Conservation (phyloP, 1,139 yeast species). For the Wickerhamomyces sp. region DNA sequence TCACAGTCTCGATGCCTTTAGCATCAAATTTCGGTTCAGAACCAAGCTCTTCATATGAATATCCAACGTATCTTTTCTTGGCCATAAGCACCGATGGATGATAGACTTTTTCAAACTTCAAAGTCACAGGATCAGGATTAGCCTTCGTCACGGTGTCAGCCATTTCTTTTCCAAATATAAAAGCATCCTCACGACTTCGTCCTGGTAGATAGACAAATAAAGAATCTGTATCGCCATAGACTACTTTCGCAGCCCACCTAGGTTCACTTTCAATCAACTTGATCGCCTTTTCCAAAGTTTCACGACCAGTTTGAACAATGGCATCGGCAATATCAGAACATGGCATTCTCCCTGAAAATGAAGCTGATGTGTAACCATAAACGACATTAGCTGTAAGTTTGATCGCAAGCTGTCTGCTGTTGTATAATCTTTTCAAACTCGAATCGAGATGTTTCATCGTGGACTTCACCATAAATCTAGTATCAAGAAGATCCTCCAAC, state of each 20-base stretch:
- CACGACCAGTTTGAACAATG: slow-evolving; percentile 87
- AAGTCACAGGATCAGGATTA: slow-evolving; percentile 75
- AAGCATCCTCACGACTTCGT: slow-evolving; percentile 69
- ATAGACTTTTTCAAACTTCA: slow-evolving; percentile 90
- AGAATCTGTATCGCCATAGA: slow-evolving; percentile 96
- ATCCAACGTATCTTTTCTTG: slow-evolving; percentile 89
- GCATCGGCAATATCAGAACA: slow-evolving; percentile 93
- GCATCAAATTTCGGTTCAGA: slow-evolving; percentile 74
- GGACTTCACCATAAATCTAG: slow-evolving; percentile 71
- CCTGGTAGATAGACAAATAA: slow-evolving; percentile 90
- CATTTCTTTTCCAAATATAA: slow-evolving; percentile 64
- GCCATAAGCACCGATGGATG: slow-evolving; percentile 79
- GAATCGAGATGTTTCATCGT: slow-evolving; percentile 54
- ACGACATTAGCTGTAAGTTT: slow-evolving; percentile 93
- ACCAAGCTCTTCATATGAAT: slow-evolving; percentile 55
- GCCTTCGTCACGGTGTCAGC: slow-evolving; percentile 56
- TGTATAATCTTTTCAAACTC: slow-evolving; percentile 49
- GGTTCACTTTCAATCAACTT: slow-evolving; percentile 53
- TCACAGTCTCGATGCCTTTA: slow-evolving; percentile 89
- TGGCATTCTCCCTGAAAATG: slow-evolving; percentile 96
- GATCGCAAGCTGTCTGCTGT: slow-evolving; percentile 79
- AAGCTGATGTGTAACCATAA: slow-evolving; percentile 92
- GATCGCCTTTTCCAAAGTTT: slow-evolving; percentile 69
- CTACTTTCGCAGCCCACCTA: slow-evolving; percentile 84
- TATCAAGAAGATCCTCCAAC: slow-evolving; percentile 76